Base-by-base conservation (phyloP, 257 asterid genomes). In the Ajuga chamaepitys region DNA sequence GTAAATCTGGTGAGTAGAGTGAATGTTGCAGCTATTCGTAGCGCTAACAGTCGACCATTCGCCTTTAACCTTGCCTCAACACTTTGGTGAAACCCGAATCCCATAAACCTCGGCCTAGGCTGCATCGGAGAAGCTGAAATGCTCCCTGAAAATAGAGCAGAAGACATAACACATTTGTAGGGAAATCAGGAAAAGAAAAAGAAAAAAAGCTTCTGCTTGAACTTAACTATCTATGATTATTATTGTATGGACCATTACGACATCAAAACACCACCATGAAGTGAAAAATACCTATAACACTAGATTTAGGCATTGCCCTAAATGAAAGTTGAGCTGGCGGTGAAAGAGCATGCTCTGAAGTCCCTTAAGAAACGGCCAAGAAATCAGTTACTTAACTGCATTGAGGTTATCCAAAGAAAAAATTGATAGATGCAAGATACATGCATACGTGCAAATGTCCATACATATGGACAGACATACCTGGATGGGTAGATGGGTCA, bases 271-370 rank as follows among this genome's bases (percentile, higher is more conserved):
- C n/a, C n/a, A n/a, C n/a, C n/a, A n/a, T n/a, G 57, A 51, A 3
- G n/a, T n/a, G n/a, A 4, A 35, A 35, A 73, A 10, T 68, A 86
- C 92, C 88, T 51, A 81, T 77, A 73, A 50, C 75, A 16, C 78
- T 70, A 25, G 90, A 63, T 62, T 82, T 79, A 16, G 62, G 74
- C 57, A 42, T 82, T 59, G 78, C 26, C 48, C 76, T 88, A 0
- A 75, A 62, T 46, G 88, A 72, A 65, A 80, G 84, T 65, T 77
- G 85, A 72, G 80, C 13, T 6, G 85, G 51, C 52, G 87, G 86
- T 14, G 91, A 40, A 25, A 13, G 47, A 25, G 86, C 77, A 46
- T 81, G 70, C 62, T 42, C 24, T 1, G 82, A 67, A 41, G 65
- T 35, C 11, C 79, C 92, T 72, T 54, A 2, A 32, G 46, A 38